Evolutionary conservation across 352 stramenopile species (phyloP).

Genomic region (Phytophthora sansomeana): DNA sequence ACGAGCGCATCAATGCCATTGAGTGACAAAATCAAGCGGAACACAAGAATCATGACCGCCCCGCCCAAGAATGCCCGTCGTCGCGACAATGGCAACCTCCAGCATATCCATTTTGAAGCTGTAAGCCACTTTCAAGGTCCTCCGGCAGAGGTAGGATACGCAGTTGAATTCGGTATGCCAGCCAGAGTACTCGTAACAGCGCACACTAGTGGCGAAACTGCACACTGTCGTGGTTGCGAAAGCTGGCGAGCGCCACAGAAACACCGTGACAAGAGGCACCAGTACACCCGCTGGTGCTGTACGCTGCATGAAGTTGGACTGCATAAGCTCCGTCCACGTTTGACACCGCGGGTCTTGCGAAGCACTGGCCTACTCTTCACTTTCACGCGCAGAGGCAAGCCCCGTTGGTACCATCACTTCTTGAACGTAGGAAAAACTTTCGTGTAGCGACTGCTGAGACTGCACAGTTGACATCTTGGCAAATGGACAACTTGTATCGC

Average conservation of each 20-base stretch:
- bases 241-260: conserved; percentile 72
- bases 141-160: conserved; percentile 47
- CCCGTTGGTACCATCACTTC: not conserved
- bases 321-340: conserved; percentile 14
- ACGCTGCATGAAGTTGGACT: conserved; percentile 69
- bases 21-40: conserved; percentile 48
- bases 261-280: conserved; percentile 67
- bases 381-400: no score
- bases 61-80: conserved; percentile 40
- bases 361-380: no score
- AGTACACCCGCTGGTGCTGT: conserved; percentile 67
- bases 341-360: no score
- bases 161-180: conserved; percentile 70
- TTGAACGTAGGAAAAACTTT: not conserved
- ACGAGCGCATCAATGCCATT: conserved; percentile 44
- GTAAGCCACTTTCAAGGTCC: conserved; percentile 36
- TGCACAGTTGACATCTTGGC: no score
- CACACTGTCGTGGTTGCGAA: conserved; percentile 75
- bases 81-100: conserved; percentile 35
- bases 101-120: conserved; percentile 33
- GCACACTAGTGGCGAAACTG: conserved; percentile 66
- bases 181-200: conserved; percentile 82
- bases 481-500: no score
- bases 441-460: not conserved
- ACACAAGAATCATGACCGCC: conserved; percentile 50